A percentile compares a stretch with the other conserved stretches of the same genome.
phyloP scores from a whole-genome alignment of 2,329 filamentous ascomycete genomes.

The Epicoccum nigrum region DNA sequence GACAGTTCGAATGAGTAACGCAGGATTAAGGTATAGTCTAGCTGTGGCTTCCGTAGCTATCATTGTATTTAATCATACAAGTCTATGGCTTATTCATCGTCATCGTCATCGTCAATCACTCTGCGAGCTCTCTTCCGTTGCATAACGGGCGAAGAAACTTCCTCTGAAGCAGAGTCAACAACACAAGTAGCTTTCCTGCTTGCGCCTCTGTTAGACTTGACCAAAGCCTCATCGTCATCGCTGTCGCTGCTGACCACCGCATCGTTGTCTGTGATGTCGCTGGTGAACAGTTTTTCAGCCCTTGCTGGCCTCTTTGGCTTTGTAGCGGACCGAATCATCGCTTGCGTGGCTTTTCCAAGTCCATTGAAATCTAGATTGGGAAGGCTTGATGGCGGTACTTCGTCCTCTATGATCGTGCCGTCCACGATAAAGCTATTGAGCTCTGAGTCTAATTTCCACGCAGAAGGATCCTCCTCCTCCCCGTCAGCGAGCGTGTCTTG shows the following conservation, averaged over 20 bases:
- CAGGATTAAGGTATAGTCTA: neutral
- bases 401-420: slow-evolving; percentile 47
- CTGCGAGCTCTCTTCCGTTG: slow-evolving; percentile 36
- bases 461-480: slow-evolving; percentile 49
- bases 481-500: slow-evolving; percentile 50
- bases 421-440: slow-evolving; percentile 54
- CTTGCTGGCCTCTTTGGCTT: slow-evolving; percentile 27
- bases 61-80: neutral
- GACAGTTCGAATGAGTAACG: slow-evolving; percentile 36
- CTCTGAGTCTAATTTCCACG: slow-evolving; percentile 52
- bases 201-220: slow-evolving; percentile 14
- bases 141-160: slow-evolving; percentile 26
- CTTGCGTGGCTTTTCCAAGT: slow-evolving; percentile 43
- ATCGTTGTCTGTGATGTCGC: slow-evolving; percentile 43
- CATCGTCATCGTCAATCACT: slow-evolving; percentile 41
- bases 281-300: slow-evolving; percentile 44
- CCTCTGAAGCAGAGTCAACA: slow-evolving; percentile 33
- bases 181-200: slow-evolving; percentile 26
- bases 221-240: slow-evolving; percentile 32
- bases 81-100: slow-evolving; percentile 29
- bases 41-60: neutral
- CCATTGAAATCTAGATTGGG: slow-evolving; percentile 35
- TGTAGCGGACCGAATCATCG: slow-evolving; percentile 33
- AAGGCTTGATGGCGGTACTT: slow-evolving; percentile 42
- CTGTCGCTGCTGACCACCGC: slow-evolving; percentile 44